Evolutionary conservation across 2,329 filamentous ascomycete genomes (phyloP), one percentile per base, ranked within the genome.

Genomic region (Esteya vermicola): DNA sequence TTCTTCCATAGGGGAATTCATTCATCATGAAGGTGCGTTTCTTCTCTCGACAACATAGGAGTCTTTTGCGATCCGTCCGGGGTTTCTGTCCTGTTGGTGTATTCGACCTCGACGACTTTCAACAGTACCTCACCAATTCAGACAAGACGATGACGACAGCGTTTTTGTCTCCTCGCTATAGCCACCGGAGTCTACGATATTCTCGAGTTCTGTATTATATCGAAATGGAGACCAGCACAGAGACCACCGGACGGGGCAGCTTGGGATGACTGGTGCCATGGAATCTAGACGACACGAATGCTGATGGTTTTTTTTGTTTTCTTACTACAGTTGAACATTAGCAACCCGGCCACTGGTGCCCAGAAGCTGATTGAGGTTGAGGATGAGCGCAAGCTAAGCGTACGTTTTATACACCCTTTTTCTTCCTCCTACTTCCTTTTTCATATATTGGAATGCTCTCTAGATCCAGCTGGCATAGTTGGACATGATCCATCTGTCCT

Each of bases 291-390:
- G n/a, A n/a, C n/a, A n/a, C n/a, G n/a, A n/a, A 48, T 44, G 53
- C 62, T 66, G 48, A 65, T 54, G n/a, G n/a, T n/a, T n/a, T n/a
- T n/a, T n/a, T n/a, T n/a, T n/a, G n/a, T n/a, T n/a, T 38, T 33
- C 30, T 35, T 33, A 18, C 8, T 31, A 4, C 46, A 72, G 72
- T 66, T 77, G 67, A 76, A 76, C 71, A 73, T 77, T 59, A 72
- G 68, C 57, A 93, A 88, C 81, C 91, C 91, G 72, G 85, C 89
- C 80, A 96, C 96, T 73, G 91, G 91, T 80, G 91, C 86, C 63
- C 91, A 98, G 71, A 98, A 98, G 78, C 78, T 98, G 65, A 81
- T 98, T 73, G 93, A 98, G 57, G 72, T 98, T 59, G 91, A 98
- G 63, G 93, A 98, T 83, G 93, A 98, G 72, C 86, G 88, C 72